Conservation (phyloP, 2,329 filamentous ascomycete genomes). For the Verticillium nubilum region DNA sequence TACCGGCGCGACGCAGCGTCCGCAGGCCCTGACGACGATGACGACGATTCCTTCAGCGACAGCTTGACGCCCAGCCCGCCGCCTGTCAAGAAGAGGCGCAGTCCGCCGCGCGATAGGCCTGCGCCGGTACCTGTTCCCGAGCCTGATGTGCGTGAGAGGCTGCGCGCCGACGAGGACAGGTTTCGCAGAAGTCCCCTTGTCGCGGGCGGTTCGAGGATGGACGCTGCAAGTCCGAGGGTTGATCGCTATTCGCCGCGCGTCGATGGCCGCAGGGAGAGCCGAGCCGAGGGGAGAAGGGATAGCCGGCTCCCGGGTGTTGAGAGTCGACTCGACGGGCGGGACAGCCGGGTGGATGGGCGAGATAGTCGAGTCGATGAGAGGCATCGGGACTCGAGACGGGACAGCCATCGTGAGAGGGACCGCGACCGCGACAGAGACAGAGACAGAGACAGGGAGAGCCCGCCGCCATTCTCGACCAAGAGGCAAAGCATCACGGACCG, state of each 20-base stretch:
- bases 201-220: neutral
- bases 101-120: neutral
- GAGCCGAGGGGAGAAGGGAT: constrained; percentile 2
- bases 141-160: neutral
- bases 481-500: constrained; percentile 35
- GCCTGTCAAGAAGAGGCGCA: constrained; percentile 1
- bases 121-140: neutral
- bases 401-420: constrained; percentile 9
- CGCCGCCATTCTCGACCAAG: constrained; percentile 22
- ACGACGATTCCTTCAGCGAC: constrained; percentile 1
- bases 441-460: constrained; percentile 12
- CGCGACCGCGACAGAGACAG: constrained; percentile 7
- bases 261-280: neutral
- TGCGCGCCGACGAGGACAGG: neutral
- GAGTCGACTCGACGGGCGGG: neutral
- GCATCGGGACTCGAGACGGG: constrained; percentile 6
- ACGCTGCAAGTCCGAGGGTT: neutral
- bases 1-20: constrained; percentile 1
- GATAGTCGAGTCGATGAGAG: constrained; percentile 4
- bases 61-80: constrained; percentile 4
- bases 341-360: constrained; percentile 10
- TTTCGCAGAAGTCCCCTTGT: neutral
- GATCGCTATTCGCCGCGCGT: neutral
- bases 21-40: neutral
- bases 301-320: constrained; percentile 9